phyloP scores from a whole-genome alignment of 2,329 filamentous ascomycete species.

The Phialophora verrucosa region DNA sequence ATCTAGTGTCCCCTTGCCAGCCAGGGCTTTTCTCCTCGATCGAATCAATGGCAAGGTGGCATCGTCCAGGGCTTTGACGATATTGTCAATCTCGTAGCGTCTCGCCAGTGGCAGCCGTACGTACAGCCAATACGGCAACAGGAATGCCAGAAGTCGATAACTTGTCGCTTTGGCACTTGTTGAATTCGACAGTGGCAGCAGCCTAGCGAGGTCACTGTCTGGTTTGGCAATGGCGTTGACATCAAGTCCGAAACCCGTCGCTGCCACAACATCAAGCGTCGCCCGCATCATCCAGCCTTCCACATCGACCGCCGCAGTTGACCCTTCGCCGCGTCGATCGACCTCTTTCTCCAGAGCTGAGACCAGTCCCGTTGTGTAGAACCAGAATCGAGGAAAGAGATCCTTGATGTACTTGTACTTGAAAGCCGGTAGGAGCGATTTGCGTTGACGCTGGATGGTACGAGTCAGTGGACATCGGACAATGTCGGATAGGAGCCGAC shows the following conservation, averaged over 20 bases:
- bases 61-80: slow-evolving; percentile 16
- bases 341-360: slow-evolving; percentile 18
- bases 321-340: background rate
- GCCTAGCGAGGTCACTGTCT: slow-evolving; percentile 57
- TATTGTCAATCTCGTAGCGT: slow-evolving; percentile 23
- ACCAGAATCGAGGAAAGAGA: slow-evolving; percentile 82
- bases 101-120: slow-evolving; percentile 20
- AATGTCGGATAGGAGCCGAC: background rate
- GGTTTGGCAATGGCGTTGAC: slow-evolving; percentile 70
- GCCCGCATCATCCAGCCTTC: slow-evolving; percentile 67
- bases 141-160: slow-evolving; percentile 20
- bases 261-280: slow-evolving; percentile 71
- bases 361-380: slow-evolving; percentile 29
- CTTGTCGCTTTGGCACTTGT: slow-evolving; percentile 17
- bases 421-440: slow-evolving; percentile 82
- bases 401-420: slow-evolving; percentile 82
- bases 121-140: slow-evolving; percentile 28
- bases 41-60: slow-evolving; percentile 20
- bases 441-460: slow-evolving; percentile 63
- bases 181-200: slow-evolving; percentile 17
- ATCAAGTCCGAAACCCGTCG: slow-evolving; percentile 72
- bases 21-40: slow-evolving; percentile 14
- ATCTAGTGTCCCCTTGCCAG: background rate
- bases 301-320: slow-evolving; percentile 45
- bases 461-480: slow-evolving; percentile 33